Base-by-base conservation (phyloP, 139 green algal genomes). In the Edaphochlamys debaryana region DNA sequence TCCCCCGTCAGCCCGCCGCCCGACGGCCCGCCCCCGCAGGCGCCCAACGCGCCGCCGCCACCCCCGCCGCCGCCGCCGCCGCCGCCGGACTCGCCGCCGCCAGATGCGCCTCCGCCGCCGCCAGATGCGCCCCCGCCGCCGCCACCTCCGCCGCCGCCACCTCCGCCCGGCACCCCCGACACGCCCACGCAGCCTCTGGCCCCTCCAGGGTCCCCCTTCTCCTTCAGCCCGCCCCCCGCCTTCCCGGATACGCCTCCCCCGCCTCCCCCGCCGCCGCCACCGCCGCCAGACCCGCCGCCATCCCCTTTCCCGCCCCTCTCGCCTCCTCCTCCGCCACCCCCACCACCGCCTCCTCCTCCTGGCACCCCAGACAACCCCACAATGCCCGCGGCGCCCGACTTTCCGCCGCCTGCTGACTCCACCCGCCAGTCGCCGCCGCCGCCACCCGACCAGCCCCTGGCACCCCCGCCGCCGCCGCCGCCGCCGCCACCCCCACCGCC, bases 221-320 rank as follows among this genome's bases (percentile, higher is more conserved):
- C n/a, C n/a, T n/a, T n/a, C n/a, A n/a, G n/a, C n/a, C n/a, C n/a
- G n/a, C n/a, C n/a, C n/a, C n/a, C n/a, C n/a, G n/a, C n/a, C n/a
- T n/a, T 54, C 23, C 68, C 69, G 22, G 42, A 64, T 41, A 45
- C 36, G 7, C 69, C 69, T 0, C 69, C 69, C 0, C 69, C 69
- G 45, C 69, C 69, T 32, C 69, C 69, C 3, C 69, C 69, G 0
- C 69, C 69, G 29, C 69, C 68, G 4, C 69, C 69, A 22, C 69
- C 69, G 41, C 69, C 69, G 42, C 69, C 69, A 11, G 42, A 34
- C 13, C 25, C 36, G 34, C 69, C 69, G 69, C 69, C 69, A 30
- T 45, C 50, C 6, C 2, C 20, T 22, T 58, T 22, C 2, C 6
- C 69, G 45, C 41, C 69, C 11, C 30, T n/a, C 11, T 25, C 38